Percentiles rank a stretch among this genome's conserved stretches.
Evolutionary conservation across 768 basidiomycete species (phyloP).

Genomic region (Pleurotus pulmonarius): DNA sequence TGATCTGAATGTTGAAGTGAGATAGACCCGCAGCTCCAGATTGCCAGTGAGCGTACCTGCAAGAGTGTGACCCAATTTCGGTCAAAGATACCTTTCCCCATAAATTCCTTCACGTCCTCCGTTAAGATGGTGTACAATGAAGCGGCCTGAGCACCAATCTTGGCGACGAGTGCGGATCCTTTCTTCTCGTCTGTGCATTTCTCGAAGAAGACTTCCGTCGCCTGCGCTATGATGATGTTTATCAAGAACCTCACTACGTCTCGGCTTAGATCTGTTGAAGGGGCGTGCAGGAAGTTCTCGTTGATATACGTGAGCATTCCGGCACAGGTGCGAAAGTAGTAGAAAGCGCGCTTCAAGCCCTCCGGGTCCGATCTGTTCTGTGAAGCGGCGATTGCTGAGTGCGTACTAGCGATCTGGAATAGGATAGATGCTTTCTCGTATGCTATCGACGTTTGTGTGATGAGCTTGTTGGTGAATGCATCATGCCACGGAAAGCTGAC

Average conservation of each 20-base stretch:
- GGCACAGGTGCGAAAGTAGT: conserved; percentile 84
- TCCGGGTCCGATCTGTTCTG: conserved; percentile 88
- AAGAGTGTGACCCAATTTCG: conserved; percentile 89
- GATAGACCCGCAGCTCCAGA: background rate
- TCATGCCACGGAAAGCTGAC: conserved; percentile 97
- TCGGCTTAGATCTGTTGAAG: conserved; percentile 88
- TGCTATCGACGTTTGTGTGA: conserved; percentile 93
- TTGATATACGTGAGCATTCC: conserved; percentile 99
- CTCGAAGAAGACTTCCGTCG: conserved; percentile 95
- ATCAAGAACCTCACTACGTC: conserved; percentile 94
- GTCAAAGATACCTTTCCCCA: conserved; percentile 95
- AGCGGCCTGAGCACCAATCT: conserved; percentile 82
- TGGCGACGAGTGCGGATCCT: conserved; percentile 67
- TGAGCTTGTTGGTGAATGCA: conserved; percentile 92
- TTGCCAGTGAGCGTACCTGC: conserved; percentile 45
- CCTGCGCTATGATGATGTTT: conserved; percentile 86
- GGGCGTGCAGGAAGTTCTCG: conserved; percentile 98
- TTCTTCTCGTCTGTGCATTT: conserved; percentile 95
- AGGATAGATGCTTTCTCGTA: conserved; percentile 98
- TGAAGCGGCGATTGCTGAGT: conserved; percentile 84
- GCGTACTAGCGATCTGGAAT: conserved; percentile 93
- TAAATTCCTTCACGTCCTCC: conserved; percentile 95
- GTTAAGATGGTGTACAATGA: conserved; percentile 75
- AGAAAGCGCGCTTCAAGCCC: conserved; percentile 89
- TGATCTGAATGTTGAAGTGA: conserved; percentile 52